Evolutionary conservation across 2,329 filamentous ascomycete genomes (phyloP).

Genomic region (Fusarium pseudonygamai): DNA sequence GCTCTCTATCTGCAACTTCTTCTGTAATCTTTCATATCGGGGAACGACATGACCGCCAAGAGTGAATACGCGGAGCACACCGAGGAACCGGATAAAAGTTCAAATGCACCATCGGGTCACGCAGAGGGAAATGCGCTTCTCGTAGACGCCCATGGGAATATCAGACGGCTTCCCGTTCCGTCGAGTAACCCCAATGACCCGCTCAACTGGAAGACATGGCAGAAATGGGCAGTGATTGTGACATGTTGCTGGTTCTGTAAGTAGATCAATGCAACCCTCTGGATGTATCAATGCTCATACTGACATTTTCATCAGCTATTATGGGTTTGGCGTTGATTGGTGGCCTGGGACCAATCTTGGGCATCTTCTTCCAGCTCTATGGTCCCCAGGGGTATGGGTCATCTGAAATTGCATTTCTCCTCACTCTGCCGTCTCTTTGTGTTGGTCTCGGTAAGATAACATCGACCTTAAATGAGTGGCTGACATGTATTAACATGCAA

Average conservation of each 20-base stretch:
- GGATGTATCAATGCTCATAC: fast-evolving
- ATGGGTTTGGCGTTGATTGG: background rate
- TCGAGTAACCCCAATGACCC: background rate
- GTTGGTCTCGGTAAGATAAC: background rate
- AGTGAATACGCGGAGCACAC: background rate
- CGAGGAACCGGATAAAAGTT: background rate
- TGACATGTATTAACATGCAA: no score
- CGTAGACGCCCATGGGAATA: background rate
- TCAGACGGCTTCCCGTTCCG: background rate
- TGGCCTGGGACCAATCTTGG: background rate
- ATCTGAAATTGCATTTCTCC: background rate
- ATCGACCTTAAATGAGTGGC: fast-evolving
- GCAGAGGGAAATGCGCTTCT: background rate
- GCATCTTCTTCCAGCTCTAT: background rate
- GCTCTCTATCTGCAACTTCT: fast-evolving
- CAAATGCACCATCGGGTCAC: background rate
- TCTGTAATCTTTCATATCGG: fast-evolving
- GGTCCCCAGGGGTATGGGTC: background rate
- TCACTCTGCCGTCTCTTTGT: background rate
- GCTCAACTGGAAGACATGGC: background rate
- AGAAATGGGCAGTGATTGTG: background rate
- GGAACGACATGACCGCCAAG: background rate
- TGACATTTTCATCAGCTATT: background rate
- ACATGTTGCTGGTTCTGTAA: background rate
- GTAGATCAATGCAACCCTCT: fast-evolving